Conservation (phyloP, 257 asterid species). For the Rauvolfia tetraphylla region DNA sequence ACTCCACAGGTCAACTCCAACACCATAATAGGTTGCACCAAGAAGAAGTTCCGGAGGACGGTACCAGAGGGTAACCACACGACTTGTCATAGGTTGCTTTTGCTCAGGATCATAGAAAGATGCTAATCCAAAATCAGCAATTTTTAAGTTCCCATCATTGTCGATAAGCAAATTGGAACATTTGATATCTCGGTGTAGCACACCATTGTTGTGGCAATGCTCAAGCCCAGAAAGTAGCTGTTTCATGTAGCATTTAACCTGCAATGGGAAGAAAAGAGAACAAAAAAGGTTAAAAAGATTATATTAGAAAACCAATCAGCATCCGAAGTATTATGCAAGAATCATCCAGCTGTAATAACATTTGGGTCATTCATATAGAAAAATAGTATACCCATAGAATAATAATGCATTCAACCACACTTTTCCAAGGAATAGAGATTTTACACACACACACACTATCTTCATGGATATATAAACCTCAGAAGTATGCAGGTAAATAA, state of each 20-base stretch:
- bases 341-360: neutral
- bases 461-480: too few relatives aligned
- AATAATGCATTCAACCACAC: neutral
- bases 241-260: constrained; percentile 87
- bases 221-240: constrained; percentile 85
- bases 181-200: constrained; percentile 88
- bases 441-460: too few relatives aligned
- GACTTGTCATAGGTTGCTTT: constrained; percentile 81
- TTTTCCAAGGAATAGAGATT: too few relatives aligned
- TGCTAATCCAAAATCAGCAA: constrained; percentile 94
- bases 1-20: constrained; percentile 93
- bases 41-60: constrained; percentile 94
- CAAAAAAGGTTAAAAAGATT: neutral
- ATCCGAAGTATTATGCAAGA: neutral
- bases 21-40: constrained; percentile 74
- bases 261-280: constrained; percentile 18
- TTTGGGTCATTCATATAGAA: neutral
- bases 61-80: constrained; percentile 94
- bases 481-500: neutral
- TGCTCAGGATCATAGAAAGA: constrained; percentile 57
- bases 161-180: constrained; percentile 82
- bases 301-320: neutral
- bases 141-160: constrained; percentile 66
- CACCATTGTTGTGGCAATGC: constrained; percentile 91
- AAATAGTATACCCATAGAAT: neutral